Percentiles rank a stretch among this genome's conserved stretches.
phyloP scores from a whole-genome alignment of 2,329 filamentous ascomycete genomes.

The Xylariaceae sp. region DNA sequence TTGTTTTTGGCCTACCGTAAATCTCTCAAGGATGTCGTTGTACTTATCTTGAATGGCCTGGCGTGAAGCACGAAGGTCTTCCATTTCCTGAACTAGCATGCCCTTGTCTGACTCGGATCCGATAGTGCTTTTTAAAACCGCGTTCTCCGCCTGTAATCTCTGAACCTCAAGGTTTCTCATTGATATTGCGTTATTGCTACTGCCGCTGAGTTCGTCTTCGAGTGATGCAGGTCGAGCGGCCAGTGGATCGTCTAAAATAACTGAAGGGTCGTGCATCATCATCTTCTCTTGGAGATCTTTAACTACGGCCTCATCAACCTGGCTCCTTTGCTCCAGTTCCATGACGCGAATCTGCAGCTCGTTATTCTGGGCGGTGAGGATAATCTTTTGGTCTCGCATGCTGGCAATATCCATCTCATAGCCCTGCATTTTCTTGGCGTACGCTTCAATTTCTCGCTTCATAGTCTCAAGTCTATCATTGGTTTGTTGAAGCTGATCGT shows the following conservation, averaged over 20 bases:
- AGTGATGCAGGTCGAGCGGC: conserved; percentile 38
- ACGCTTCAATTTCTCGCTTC: conserved; percentile 31
- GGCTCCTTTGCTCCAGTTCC: conserved; percentile 27
- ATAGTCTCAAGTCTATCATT: conserved; percentile 34
- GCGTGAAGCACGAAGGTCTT: conserved; percentile 48
- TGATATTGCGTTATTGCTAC: conserved; percentile 39
- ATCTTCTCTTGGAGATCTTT: conserved; percentile 59
- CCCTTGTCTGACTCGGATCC: conserved; percentile 52
- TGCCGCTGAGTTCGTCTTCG: conserved; percentile 57
- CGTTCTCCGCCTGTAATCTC: conserved; percentile 59
- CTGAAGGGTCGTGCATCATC: conserved; percentile 32
- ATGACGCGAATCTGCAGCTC: conserved; percentile 38
- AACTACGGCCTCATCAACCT: conserved; percentile 48
- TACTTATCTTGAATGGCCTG: conserved; percentile 52
- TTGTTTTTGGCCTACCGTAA: conserved; percentile 55
- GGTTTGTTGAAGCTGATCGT: conserved; percentile 32
- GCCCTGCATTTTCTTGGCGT: conserved; percentile 32
- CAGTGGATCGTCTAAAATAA: conserved; percentile 30
- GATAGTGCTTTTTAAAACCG: conserved; percentile 52
- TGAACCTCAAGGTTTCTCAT: conserved; percentile 50
- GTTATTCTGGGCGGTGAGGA: conserved; percentile 41
- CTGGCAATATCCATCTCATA: conserved; percentile 38
- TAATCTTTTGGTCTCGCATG: conserved; percentile 41
- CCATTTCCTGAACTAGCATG: conserved; percentile 52
- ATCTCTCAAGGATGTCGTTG: conserved; percentile 56